Percentiles rank a stretch among this genome's conserved stretches.
These are phyloP conservation scores for Litchi chinensis DNA, from an alignment of 345 rosid species.

Conservation along the genomic window DNA sequence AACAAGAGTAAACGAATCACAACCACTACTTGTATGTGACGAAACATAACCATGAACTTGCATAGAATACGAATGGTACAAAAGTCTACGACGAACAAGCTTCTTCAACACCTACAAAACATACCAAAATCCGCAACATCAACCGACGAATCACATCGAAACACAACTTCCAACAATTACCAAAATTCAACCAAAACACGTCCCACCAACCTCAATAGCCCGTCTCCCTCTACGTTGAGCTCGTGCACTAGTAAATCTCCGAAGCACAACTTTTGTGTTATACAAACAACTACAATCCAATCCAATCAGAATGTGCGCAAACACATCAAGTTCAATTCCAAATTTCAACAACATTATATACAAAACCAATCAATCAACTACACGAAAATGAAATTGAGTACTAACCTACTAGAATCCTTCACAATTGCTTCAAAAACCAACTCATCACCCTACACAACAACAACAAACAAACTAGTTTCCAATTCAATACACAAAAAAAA, in stretches of 20 bases:
- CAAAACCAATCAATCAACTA: neutral
- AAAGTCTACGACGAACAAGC: constrained; percentile 69
- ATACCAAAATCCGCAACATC: constrained; percentile 6
- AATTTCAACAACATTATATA: constrained; percentile 13
- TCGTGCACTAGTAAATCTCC: constrained; percentile 62
- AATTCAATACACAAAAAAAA: neutral
- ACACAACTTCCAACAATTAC: neutral
- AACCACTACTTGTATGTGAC: constrained; percentile 41
- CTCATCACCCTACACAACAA: constrained; percentile 68
- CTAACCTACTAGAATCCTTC: constrained; percentile 65
- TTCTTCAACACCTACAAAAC: constrained; percentile 75
- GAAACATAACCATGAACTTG: constrained; percentile 83
- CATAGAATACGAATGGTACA: constrained; percentile 95
- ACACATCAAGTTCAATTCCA: constrained; percentile 22
- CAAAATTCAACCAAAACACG: neutral
- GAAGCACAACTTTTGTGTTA: constrained; percentile 81
- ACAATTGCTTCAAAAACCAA: constrained; percentile 83
- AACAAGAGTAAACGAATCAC: constrained; percentile 66
- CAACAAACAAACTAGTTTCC: constrained; percentile 5
- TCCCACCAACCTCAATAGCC: constrained; percentile 72
- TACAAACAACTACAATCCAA: constrained; percentile 73
- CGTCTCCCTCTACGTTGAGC: constrained; percentile 91
- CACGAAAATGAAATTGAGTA: constrained; percentile 6
- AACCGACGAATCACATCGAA: constrained; percentile 6
- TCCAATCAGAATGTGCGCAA: constrained; percentile 17